Evolutionary conservation across 345 rosid genomes (phyloP).

Genomic region (Mangifera indica): DNA sequence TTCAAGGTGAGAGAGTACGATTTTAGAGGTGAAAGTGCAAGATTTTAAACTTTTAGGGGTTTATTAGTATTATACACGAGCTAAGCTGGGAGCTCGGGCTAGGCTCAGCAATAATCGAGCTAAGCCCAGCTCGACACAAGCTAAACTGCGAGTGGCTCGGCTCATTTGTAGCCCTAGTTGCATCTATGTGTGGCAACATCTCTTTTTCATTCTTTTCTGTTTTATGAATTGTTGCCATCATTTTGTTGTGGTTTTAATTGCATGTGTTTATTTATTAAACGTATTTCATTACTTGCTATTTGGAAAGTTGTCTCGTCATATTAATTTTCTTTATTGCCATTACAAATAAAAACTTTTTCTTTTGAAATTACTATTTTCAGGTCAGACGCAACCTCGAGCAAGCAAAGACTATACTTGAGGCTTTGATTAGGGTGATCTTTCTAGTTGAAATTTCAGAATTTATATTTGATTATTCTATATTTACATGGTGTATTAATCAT

Average conservation of each 20-base stretch:
- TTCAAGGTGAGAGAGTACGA: no score
- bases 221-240: not conserved
- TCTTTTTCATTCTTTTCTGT: not conserved
- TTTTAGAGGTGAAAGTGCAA: no score
- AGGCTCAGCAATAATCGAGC: no score
- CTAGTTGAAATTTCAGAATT: slow-evolving; percentile 12
- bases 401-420: slow-evolving; percentile 84
- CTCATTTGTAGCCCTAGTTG: no score
- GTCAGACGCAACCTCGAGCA: slow-evolving; percentile 97
- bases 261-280: not conserved
- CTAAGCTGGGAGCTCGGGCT: no score
- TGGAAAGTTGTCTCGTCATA: not conserved
- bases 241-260: not conserved
- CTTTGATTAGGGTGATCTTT: slow-evolving; percentile 77
- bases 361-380: slow-evolving; percentile 41
- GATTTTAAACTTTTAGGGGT: no score
- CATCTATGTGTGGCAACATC: not conserved
- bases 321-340: not conserved
- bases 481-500: not conserved
- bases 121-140: no score
- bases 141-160: no score
- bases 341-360: slow-evolving; percentile 3
- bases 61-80: no score
- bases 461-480: not conserved
- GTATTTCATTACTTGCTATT: not conserved